Percentiles rank a stretch among this genome's conserved stretches.
Evolutionary conservation across 192 early-diverging fungal species (phyloP).

Genomic region (Coemansia javaensis): DNA sequence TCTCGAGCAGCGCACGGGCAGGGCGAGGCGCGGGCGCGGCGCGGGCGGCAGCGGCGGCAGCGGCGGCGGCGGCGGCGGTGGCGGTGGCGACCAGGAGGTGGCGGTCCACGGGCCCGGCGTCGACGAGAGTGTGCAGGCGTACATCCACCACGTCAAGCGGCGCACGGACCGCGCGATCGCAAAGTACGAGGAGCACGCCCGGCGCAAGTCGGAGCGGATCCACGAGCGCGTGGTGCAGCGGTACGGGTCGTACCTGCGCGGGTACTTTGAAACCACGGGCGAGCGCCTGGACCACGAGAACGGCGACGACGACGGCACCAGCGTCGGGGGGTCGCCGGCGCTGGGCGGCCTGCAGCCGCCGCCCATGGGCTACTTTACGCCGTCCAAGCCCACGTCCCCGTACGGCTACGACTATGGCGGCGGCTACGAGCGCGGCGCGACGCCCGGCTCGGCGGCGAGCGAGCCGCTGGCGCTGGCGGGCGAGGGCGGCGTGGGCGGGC

Average conservation of each 20-base stretch:
- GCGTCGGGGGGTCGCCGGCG: background rate
- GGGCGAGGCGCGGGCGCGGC: background rate
- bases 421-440: slow-evolving; percentile 19
- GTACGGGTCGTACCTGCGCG: slow-evolving; percentile 40
- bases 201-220: slow-evolving; percentile 45
- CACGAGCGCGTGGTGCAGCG: slow-evolving; percentile 42
- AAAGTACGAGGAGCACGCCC: slow-evolving; percentile 34
- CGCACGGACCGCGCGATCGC: slow-evolving; percentile 40
- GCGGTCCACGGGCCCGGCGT: slow-evolving; percentile 12
- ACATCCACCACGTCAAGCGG: slow-evolving; percentile 37
- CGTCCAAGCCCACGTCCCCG: slow-evolving; percentile 19
- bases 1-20: slow-evolving; percentile 26
- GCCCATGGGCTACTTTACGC: slow-evolving; percentile 45
- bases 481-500: slow-evolving; percentile 6
- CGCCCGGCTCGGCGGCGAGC: slow-evolving; percentile 20
- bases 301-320: background rate
- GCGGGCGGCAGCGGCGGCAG: background rate
- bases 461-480: slow-evolving; percentile 14
- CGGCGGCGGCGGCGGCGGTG: background rate
- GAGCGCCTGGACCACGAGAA: slow-evolving; percentile 8
- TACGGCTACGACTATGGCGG: slow-evolving; percentile 8
- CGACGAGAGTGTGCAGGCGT: slow-evolving; percentile 42
- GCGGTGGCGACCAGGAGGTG: slow-evolving; percentile 21
- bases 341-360: slow-evolving; percentile 15
- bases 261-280: slow-evolving; percentile 28